Percentiles rank a stretch among this genome's conserved stretches.
These are phyloP conservation scores for Lecanicillium sp. DNA, from an alignment of 2,329 filamentous ascomycete species.

Conservation along the genomic window DNA sequence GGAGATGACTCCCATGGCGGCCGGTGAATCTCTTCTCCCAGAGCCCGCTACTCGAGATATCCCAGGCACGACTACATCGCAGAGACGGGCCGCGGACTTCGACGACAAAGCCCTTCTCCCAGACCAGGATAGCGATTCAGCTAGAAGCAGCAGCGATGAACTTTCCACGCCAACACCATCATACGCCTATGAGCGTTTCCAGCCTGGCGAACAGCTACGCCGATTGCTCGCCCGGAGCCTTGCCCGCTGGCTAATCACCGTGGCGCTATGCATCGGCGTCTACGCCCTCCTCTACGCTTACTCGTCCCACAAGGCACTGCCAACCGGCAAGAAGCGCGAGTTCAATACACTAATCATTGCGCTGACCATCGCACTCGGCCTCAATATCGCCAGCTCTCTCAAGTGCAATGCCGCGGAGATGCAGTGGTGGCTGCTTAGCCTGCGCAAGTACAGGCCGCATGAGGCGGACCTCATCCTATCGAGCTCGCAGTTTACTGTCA, in stretches of 20 bases:
- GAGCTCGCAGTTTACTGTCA: constrained; percentile 21
- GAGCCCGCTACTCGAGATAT: too few species aligned
- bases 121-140: too few species aligned
- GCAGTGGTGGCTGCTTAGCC: constrained; percentile 40
- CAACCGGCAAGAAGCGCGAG: constrained; percentile 29
- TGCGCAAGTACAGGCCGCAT: constrained; percentile 28
- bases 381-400: constrained; percentile 37
- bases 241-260: constrained; percentile 25
- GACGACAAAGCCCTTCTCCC: too few species aligned
- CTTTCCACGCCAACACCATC: too few species aligned
- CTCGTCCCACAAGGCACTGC: constrained; percentile 24
- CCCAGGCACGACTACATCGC: too few species aligned
- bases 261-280: constrained; percentile 23
- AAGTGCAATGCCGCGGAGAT: constrained; percentile 38
- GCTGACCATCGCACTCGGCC: constrained; percentile 35
- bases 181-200: constrained; percentile 19
- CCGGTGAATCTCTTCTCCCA: too few species aligned
- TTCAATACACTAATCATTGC: constrained; percentile 41
- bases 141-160: too few species aligned
- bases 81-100: too few species aligned
- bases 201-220: constrained; percentile 18
- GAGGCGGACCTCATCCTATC: constrained; percentile 26
- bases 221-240: constrained; percentile 16
- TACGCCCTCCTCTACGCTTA: constrained; percentile 26
- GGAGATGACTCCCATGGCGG: too few species aligned